A percentile compares a stretch with the other conserved stretches of the same genome.
phyloP scores from a whole-genome alignment of 495 filamentous ascomycete species.

The Trichocladium uniseriatum region DNA sequence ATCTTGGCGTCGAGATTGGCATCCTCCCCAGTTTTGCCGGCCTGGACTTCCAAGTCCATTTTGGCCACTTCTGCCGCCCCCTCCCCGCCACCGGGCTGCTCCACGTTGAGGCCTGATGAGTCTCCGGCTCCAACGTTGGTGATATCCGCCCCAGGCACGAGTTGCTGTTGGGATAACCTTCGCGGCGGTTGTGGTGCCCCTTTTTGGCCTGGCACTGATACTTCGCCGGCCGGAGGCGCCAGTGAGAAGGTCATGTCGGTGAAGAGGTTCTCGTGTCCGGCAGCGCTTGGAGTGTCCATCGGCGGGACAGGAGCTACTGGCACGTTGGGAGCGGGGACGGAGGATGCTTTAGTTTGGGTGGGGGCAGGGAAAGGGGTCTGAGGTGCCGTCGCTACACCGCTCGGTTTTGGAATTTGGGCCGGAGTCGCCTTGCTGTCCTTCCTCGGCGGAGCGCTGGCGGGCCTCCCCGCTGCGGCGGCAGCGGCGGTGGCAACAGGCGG shows the following conservation, averaged over 20 bases:
- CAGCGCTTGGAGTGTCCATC: neutral
- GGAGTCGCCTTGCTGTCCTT: conserved; percentile 30
- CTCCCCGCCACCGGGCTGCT: neutral
- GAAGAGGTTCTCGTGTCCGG: conserved; percentile 24
- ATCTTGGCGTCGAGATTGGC: conserved; percentile 25
- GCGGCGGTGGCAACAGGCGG: conserved; percentile 2
- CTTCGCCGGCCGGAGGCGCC: conserved; percentile 26
- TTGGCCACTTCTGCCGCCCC: conserved; percentile 13
- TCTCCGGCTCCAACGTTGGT: neutral
- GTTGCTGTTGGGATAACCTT: conserved; percentile 2
- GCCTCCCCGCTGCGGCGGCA: conserved; percentile 9
- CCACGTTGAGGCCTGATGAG: conserved; percentile 2
- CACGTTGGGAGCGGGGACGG: conserved; percentile 6
- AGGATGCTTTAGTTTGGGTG: conserved; percentile 9
- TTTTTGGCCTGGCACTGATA: too few relatives aligned
- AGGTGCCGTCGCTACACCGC: conserved; percentile 3
- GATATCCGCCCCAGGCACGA: neutral
- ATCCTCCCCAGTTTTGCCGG: neutral
- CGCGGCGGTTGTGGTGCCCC: conserved; percentile 1
- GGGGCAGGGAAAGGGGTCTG: neutral
- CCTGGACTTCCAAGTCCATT: conserved; percentile 4
- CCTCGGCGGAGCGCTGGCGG: conserved; percentile 15
- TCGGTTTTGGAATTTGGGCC: conserved; percentile 26
- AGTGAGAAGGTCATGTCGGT: conserved; percentile 40
- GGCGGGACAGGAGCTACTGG: conserved; percentile 3